These are phyloP conservation scores for Strobilomyces confusus DNA, from an alignment of 768 basidiomycete genomes.

Conservation along the genomic window DNA sequence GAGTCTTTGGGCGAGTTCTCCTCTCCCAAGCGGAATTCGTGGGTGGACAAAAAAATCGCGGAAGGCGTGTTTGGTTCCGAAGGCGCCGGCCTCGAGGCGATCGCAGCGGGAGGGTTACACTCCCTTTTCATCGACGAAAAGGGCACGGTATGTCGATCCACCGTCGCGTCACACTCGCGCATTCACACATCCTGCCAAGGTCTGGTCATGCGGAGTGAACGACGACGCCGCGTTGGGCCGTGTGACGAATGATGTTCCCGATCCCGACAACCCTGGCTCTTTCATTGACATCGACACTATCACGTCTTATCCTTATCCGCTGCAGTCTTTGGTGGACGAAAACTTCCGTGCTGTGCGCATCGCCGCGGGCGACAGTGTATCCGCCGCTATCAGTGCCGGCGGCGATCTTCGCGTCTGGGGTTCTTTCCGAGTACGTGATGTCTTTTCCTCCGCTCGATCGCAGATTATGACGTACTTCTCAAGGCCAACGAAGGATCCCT, in stretches of 20 bases:
- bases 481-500: slow-evolving; percentile 77
- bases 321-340: slow-evolving; percentile 68
- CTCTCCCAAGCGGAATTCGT: slow-evolving; percentile 72
- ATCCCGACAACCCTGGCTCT: slow-evolving; percentile 54
- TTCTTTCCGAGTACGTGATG: slow-evolving; percentile 71
- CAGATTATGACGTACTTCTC: slow-evolving; percentile 3
- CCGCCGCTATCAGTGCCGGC: slow-evolving; percentile 73
- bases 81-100: slow-evolving; percentile 75
- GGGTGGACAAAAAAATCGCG: slow-evolving; percentile 73
- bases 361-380: slow-evolving; percentile 84
- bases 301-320: slow-evolving; percentile 58
- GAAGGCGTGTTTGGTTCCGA: slow-evolving; percentile 66
- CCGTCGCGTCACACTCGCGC: neutral
- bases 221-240: slow-evolving; percentile 88
- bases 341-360: slow-evolving; percentile 81
- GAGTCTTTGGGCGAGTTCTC: slow-evolving; percentile 65
- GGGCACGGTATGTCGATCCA: slow-evolving; percentile 66
- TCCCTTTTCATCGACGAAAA: slow-evolving; percentile 84
- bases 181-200: slow-evolving; percentile 36
- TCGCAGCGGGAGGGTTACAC: slow-evolving; percentile 86
- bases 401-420: slow-evolving; percentile 89
- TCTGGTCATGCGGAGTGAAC: slow-evolving; percentile 85
- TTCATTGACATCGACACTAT: slow-evolving; percentile 52
- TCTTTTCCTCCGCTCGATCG: neutral
- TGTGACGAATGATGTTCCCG: slow-evolving; percentile 56